Evolutionary conservation across 2,329 filamentous ascomycete species (phyloP), one percentile per base, ranked within the genome.

Genomic region (Diplodia intermedia): DNA sequence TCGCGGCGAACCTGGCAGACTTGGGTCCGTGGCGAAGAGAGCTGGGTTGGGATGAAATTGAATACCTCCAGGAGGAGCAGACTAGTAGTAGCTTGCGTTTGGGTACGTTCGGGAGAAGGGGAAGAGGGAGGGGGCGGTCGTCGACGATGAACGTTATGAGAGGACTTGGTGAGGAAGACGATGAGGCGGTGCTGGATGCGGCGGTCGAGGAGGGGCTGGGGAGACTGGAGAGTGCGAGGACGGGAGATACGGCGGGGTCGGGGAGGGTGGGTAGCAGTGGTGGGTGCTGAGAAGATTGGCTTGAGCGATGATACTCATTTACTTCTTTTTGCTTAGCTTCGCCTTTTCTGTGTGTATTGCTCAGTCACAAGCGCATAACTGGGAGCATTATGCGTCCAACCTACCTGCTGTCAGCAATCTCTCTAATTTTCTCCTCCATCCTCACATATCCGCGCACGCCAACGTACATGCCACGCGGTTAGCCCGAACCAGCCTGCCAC

Each of bases 21-120:
- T 26, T 61, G 20, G 65, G 65, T 8, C 65, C 47, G 33, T 67
- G 65, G 65, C 4, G 54, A 7, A 66, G 40, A 33, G 65, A 66
- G 29, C 29, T 62, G 18, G 57, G 57, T 1, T 62, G 57, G 57
- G 29, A 26, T 26, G 26, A 26, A 26, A 4, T 26, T 4, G 26
- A 26, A 26, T 26, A 26, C 26, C 23, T 12, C 18, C 40, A 15
- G 55, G 2, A n/a, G 55, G 20, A 23, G 36, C 6, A 3, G 52
- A 7, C 29, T 1, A 8, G 14, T 33, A 9, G 31, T 33, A 1
- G 49, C 9, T 52, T 26, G 49, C 23, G 49, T 8, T 2, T 26
- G 49, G 3, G 49, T 26, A 26, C 49, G 49, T 15, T 26, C 8
- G 31, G 31, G 31, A 33, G 31, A 9, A 33, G 31, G 49, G 20